Conservation (phyloP, 2,329 filamentous ascomycete genomes). For the Fonsecaea nubica region DNA sequence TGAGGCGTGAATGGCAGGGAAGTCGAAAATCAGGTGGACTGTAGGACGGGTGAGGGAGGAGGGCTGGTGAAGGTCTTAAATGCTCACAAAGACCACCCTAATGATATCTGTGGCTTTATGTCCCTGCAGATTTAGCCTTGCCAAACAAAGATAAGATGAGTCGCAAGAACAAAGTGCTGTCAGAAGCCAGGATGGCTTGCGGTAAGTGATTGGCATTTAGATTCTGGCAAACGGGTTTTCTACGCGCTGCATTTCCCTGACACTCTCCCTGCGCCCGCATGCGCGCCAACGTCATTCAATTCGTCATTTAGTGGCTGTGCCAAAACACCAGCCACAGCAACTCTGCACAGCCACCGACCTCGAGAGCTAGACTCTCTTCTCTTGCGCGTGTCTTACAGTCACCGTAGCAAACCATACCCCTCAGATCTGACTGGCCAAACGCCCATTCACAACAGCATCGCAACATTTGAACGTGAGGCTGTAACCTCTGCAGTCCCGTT, state of each 20-base stretch:
- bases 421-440: constrained; percentile 13
- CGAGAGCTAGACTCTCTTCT: neutral
- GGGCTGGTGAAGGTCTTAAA: constrained; percentile 4
- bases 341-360: neutral
- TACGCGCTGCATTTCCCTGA: constrained; percentile 29
- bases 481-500: constrained; percentile 17
- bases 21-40: neutral
- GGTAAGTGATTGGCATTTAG: constrained; percentile 22
- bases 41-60: constrained; percentile 8
- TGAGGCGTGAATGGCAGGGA: neutral
- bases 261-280: constrained; percentile 3
- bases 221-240: constrained; percentile 8
- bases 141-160: constrained; percentile 30
- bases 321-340: constrained; percentile 1
- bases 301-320: constrained; percentile 17
- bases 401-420: constrained; percentile 18
- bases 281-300: neutral
- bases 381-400: neutral
- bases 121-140: constrained; percentile 17
- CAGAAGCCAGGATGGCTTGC: constrained; percentile 21
- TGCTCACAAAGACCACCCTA: constrained; percentile 14
- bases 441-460: constrained; percentile 4
- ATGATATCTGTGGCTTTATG: constrained; percentile 24
- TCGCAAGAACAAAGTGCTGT: constrained; percentile 14
- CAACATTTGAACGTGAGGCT: constrained; percentile 26